Base-by-base conservation (phyloP, 192 early-diverging fungal species). In the Coemansia sp. region DNA sequence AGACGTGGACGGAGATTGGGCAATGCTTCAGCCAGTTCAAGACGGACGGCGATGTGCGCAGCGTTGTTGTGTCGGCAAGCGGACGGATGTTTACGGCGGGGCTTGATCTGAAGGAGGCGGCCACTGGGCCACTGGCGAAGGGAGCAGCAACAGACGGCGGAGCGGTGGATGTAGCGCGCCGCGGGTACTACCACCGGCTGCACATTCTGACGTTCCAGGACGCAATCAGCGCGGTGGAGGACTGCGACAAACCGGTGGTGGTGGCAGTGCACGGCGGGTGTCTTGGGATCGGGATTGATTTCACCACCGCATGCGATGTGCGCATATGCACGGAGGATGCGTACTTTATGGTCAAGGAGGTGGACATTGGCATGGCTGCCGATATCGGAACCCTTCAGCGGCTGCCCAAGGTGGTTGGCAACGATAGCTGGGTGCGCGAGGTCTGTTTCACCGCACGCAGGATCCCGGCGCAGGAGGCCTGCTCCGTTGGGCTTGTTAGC, bases 321-420 rank as follows among this genome's bases (percentile, higher is more conserved):
- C 89, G 97, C 55, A 87, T 90, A 65, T 89, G 88, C 66, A 77
- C 88, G 44, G 76, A 87, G 67, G 93, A 95, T 61, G 85, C 94
- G 7, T 86, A 81, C 64, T 99, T 96, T 76, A 86, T 87, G 46
- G 89, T 96, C 45, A 94, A 95, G 84, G 92, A 98, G 84, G 93
- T 97, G 17, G 95, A 97, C 77, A 86, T 97, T 79, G 95, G 94
- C 9, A 68, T 99, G 72, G 94, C 94, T 22, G 97, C 97, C 7
- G 97, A 99, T 75, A 76, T 95, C 22, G 94, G 93, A 43, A 96
- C 94, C 32, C 86, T 99, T 61, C 97, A 99, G 84, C 88, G 97
- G 32, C 83, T 99, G 20, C 95, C 95, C 58, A 98, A 98, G 83
- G 85, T 97, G 7, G 93, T 95, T 55, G 95, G 92, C 25, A 98